A percentile compares a stretch with the other conserved stretches of the same genome.
phyloP scores from a whole-genome alignment of 2,329 filamentous ascomycete species.

The Fusarium abutilonis region DNA sequence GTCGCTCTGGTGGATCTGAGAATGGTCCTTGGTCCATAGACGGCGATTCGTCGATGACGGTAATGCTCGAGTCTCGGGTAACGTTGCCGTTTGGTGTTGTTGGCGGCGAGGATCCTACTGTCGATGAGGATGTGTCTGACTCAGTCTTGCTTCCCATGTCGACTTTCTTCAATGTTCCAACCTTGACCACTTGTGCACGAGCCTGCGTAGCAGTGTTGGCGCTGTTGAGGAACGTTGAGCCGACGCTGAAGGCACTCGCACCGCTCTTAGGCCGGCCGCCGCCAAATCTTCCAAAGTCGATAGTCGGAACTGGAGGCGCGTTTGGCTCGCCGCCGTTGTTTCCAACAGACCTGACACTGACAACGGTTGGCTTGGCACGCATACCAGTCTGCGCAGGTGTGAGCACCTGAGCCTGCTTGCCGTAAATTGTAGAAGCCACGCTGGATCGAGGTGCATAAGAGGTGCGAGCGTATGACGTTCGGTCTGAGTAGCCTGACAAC shows the following conservation, averaged over 20 bases:
- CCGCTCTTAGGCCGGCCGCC: conserved; percentile 61
- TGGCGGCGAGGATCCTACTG: conserved; percentile 32
- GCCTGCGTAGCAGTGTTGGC: conserved; percentile 68
- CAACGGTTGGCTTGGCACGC: conserved; percentile 88
- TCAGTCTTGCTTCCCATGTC: conserved; percentile 53
- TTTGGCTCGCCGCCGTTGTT: conserved; percentile 62
- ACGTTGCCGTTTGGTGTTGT: conserved; percentile 38
- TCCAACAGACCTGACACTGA: conserved; percentile 83
- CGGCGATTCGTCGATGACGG: conserved; percentile 62
- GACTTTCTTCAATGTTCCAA: conserved; percentile 63
- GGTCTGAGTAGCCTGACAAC: conserved; percentile 70
- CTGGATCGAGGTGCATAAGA: conserved; percentile 72
- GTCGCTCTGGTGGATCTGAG: conserved; percentile 60
- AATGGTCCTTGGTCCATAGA: conserved; percentile 67
- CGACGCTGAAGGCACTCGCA: conserved; percentile 71
- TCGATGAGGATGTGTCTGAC: conserved; percentile 45
- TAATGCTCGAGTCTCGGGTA: conserved; percentile 56
- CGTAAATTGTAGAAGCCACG: conserved; percentile 93
- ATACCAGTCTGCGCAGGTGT: conserved; percentile 87
- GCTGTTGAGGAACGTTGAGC: conserved; percentile 74
- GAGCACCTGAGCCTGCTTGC: conserved; percentile 86
- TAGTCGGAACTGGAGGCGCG: conserved; percentile 76
- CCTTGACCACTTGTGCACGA: conserved; percentile 68
- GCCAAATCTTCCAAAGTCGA: conserved; percentile 72
- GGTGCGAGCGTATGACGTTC: conserved; percentile 68